Base-by-base conservation (phyloP, 768 basidiomycete species). In the Hygrocybe punicea region DNA sequence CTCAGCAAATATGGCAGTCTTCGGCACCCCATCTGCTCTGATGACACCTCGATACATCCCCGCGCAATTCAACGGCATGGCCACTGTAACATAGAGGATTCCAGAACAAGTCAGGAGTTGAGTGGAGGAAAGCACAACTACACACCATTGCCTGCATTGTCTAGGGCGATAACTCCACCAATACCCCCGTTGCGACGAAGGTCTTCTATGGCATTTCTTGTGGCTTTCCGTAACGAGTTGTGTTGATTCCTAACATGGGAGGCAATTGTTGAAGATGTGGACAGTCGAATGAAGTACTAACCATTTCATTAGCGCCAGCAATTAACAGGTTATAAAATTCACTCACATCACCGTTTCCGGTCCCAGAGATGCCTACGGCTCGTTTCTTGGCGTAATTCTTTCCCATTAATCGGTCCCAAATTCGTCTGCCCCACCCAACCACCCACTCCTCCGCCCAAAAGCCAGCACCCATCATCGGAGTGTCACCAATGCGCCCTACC, bases 401-500 rank as follows among this genome's bases (percentile, higher is more conserved):
- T 2, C 77, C 69, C 19, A 58, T 67, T 19, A 80, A 42, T 19
- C 71, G 74, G 37, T 72, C 70, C 79, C 76, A 83, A n/a, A 70
- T 58, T 62, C 74, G 61, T 66, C 59, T 56, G 55, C 67, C 33
- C 68, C 65, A 65, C 59, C 69, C 60, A 56, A 57, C 69, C 54
- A 58, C 59, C 90, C 91, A 93, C 70, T 90, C 84, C 63, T 89
- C 89, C 8, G 89, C 88, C 89, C 89, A 93, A 70, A 86, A 93
- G 0, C 91, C 91, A 11, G 81, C 73, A 4, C 87, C 89, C 82
- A 88, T 85, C 25, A 79, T 68, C 0, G 91, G 90, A 1, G 91
- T 93, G 63, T 92, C 91, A 3, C 91, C 90, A n/a, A 93, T 75
- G 4, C 91, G 79, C 6, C 91, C 91, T 16, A 84, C 86, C 8